Evolutionary conservation across 1,284 basidiomycete species (phyloP), one percentile per base, ranked within the genome.

Genomic region (Trichosporon sp.): DNA sequence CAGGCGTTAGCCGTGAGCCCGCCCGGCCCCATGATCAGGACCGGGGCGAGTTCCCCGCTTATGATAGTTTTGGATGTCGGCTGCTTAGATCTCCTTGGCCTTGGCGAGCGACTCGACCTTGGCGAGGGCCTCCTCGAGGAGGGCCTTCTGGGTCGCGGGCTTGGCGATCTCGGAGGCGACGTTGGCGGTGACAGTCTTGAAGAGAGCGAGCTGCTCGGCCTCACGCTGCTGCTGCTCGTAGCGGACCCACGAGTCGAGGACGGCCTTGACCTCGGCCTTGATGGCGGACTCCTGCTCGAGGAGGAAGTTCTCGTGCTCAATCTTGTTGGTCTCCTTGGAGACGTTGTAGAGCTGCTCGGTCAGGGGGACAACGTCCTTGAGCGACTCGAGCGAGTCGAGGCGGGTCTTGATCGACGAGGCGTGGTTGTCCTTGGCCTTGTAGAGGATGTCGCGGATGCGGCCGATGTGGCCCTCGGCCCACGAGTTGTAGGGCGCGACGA

Each of bases 191-290:
- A 99, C 91, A 68, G 87, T 85, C 87, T 91, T 90, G 74, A 94
- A 91, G 67, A 99, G 89, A 67, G 93, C 91, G 38, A 88, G 87
- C 88, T 99, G 97, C 87, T 99, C 94, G 79, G 88, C 91, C 87
- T 99, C 95, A 86, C 97, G 94, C 82, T 90, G 87, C 84, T 95
- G 93, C 81, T 97, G 95, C 87, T 99, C 96, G 85, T 89, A 95
- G 80, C 96, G 92, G 71, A 96, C 95, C 95, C 96, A 98, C 82
- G 91, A 92, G 87, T 99, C 97, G 70, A 99, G 89, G 44, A 99
- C 95, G 44, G 90, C 77, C 87, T 98, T 99, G 83, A 98, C 87
- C 86, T 99, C 97, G 65, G 90, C 75, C 44, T 95, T 90, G 77
- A 98, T 86, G 64, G 88, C 89, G 74, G 91, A 90, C 85, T 93